Evolutionary conservation across 305 asterid species (phyloP), one percentile per base, ranked within the genome.

Genomic region (Ruellia speciosa): DNA sequence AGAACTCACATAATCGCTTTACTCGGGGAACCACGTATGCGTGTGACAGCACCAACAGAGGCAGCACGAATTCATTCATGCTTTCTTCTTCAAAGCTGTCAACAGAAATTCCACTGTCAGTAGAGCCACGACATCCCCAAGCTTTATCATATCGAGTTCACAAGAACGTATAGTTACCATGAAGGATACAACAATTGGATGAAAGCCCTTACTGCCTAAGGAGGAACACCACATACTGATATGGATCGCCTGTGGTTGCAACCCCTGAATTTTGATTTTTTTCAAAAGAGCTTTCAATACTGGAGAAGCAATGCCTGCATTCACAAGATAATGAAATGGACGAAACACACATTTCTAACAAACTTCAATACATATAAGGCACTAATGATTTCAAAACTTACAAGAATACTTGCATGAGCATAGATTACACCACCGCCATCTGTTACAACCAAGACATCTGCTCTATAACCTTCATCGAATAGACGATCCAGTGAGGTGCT

Each of bases 291-390:
- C 76, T 79, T 77, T 86, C 50, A 88, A 68, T 11, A 88, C 94
- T 37, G 96, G 96, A 63, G 97, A 93, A 63, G 86, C 84, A 18
- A 67, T 58, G 95, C 96, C 99, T 92, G 77, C 63, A 62, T 58
- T 59, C 51, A 69, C 15, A 59, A 56, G 34, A 60, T 24, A 24
- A 24, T 24, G 3, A 24, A 24, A 24, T 24, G 31, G n/a, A n/a
- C n/a, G n/a, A n/a, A 24, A 4, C 31, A 24, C 31, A 4, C 31
- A 24, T 24, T 24, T 24, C 31, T 24, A 1, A 24, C 31, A 24
- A 24, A 24, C n/a, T n/a, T n/a, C n/a, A n/a, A n/a, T n/a, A n/a
- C n/a, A n/a, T n/a, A 33, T 14, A 14, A 19, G 53, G 33, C 20
- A 49, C 18, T 1, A 59, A 60, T 41, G 47, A 9, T 5, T 10